Base-by-base conservation (phyloP, 2,329 filamentous ascomycete genomes). In the Penicillium brasilianum region DNA sequence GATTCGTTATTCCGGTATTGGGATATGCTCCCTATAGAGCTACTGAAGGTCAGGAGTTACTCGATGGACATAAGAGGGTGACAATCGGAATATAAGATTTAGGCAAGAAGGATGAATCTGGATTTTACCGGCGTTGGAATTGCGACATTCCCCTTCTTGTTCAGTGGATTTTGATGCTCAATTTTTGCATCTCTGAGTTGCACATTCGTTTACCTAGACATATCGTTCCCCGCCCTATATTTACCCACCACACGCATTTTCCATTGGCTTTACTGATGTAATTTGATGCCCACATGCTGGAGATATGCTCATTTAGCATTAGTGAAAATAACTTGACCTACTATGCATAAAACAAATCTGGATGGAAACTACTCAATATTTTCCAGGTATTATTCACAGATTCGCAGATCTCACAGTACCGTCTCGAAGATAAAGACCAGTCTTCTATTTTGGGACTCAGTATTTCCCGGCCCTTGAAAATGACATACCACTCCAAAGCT, bases 221-320 rank as follows among this genome's bases (percentile, higher is more conserved):
- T 43, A 51, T 43, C 56, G 46, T 54, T 58, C 53, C 50, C 49
- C 43, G 32, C 58, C 39, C 30, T 61, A 41, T 63, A 48, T 25
- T 30, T 44, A 8, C 20, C 56, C 56, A 44, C 28, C 20, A n/a
- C 55, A 58, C 53, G 25, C 53, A 44, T 53, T 28, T 28, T 13
- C 49, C 18, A 11, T 46, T 36, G 25, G 30, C 25, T 36, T 53
- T 34, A 41, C 46, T 16, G 18, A 10, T 52, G 18, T 30, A 36
- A 14, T 58, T 46, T 43, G 25, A 48, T 55, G 37, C 32, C 14
- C 32, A 30, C 39, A 44, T 3, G 9, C 11, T 46, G n/a, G n/a
- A n/a, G n/a, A n/a, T n/a, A n/a, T n/a, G n/a, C n/a, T n/a, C n/a
- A n/a, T n/a, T n/a, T n/a, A n/a, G n/a, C n/a, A n/a, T n/a, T n/a